phyloP scores from a whole-genome alignment of 129 eudicot genomes.

The Centrapalus pauciflorus region DNA sequence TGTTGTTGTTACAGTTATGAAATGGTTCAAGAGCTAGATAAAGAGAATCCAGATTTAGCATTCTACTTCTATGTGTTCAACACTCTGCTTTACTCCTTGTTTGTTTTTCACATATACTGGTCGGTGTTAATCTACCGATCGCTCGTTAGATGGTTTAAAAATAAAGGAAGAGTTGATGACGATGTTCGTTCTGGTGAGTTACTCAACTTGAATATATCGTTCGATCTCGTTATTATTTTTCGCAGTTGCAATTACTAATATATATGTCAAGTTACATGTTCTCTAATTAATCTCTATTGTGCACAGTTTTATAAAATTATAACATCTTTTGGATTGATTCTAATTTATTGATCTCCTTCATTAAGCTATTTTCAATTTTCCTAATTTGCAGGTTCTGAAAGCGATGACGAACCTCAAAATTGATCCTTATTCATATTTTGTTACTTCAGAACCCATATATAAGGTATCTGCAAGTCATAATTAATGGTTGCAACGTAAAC shows the following conservation, averaged over 20 bases:
- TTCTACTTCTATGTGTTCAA: constrained; percentile 73
- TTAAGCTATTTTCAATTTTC: neutral
- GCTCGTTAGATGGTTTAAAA: constrained; percentile 86
- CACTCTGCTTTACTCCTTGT: constrained; percentile 62
- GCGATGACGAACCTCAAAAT: constrained; percentile 65
- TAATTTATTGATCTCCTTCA: neutral
- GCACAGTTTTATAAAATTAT: no score
- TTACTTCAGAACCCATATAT: neutral
- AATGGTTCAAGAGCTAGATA: constrained; percentile 47
- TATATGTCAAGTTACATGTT: neutral
- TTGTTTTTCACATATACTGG: constrained; percentile 83
- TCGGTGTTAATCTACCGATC: constrained; percentile 73
- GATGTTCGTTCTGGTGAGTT: constrained; percentile 82
- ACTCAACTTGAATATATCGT: no score
- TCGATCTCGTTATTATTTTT: neutral
- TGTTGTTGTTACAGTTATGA: constrained; percentile 49
- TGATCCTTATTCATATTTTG: constrained; percentile 21
- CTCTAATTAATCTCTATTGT: no score
- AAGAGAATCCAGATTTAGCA: constrained; percentile 54
- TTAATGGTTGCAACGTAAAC: no score
- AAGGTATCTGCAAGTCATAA: neutral
- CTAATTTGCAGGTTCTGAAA: constrained; percentile 60
- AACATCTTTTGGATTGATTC: no score
- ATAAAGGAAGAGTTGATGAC: constrained; percentile 67
- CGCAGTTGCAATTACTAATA: neutral